A percentile compares a stretch with the other conserved stretches of the same genome.
Conservation (phyloP, 306 rosid genomes). For the Citrullus colocynthis region DNA sequence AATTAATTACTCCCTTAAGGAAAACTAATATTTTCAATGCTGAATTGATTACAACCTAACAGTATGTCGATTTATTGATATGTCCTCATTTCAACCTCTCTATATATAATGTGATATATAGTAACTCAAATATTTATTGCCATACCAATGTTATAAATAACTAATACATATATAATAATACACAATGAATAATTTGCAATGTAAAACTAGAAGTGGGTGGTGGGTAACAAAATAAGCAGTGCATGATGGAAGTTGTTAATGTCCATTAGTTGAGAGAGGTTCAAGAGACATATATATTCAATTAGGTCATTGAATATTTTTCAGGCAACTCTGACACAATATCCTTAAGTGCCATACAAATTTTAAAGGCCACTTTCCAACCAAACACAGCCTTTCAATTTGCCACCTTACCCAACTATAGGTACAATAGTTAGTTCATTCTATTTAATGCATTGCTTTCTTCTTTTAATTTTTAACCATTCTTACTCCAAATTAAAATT, state of each 20-base stretch:
- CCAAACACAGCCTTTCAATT: not conserved
- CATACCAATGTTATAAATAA: not conserved
- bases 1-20: too few species aligned
- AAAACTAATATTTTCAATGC: too few species aligned
- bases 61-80: too few species aligned
- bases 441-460: not conserved
- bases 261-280: not conserved
- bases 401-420: not conserved
- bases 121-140: not conserved
- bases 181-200: not conserved
- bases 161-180: not conserved
- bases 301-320: not conserved
- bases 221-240: not conserved
- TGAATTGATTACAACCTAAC: too few species aligned
- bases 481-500: not conserved
- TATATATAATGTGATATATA: not conserved
- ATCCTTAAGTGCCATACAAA: not conserved
- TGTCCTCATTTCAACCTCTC: too few species aligned
- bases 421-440: not conserved
- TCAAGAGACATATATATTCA: not conserved
- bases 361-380: not conserved
- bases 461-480: not conserved
- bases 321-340: constrained; percentile 1
- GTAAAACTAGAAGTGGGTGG: not conserved
- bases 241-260: not conserved